A percentile compares a stretch with the other conserved stretches of the same genome.
Conservation (phyloP, 1,284 basidiomycete genomes). For the Naganishia sp. region DNA sequence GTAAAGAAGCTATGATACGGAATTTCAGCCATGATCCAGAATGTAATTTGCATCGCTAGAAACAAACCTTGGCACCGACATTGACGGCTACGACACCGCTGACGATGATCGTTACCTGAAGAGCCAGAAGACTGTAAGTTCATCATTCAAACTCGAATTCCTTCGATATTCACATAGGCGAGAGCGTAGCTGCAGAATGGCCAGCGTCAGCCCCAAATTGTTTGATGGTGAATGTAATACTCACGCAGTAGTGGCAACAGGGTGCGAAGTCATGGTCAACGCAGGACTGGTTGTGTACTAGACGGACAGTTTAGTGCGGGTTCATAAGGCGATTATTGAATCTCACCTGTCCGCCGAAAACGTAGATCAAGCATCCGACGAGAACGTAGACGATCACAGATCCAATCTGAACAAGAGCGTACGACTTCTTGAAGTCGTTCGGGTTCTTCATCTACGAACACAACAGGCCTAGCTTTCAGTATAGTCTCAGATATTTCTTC, state of each 20-base stretch:
- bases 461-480: neutral
- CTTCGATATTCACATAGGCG: slow-evolving; percentile 15
- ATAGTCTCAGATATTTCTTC: neutral
- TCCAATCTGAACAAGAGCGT: slow-evolving; percentile 43
- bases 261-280: slow-evolving; percentile 43
- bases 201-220: neutral
- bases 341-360: slow-evolving; percentile 44
- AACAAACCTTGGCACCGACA: slow-evolving; percentile 44
- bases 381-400: slow-evolving; percentile 43
- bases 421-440: slow-evolving; percentile 50
- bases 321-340: neutral
- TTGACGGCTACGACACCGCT: slow-evolving; percentile 47
- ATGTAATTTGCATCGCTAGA: neutral
- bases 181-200: slow-evolving; percentile 17
- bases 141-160: neutral
- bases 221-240: neutral
- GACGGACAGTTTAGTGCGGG: neutral
- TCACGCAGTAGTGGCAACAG: slow-evolving; percentile 44
- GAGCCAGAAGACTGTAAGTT: neutral
- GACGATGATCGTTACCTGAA: slow-evolving; percentile 47
- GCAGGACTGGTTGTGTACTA: slow-evolving; percentile 46
- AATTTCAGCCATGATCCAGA: neutral
- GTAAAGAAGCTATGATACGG: slow-evolving; percentile 39
- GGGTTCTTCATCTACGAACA: slow-evolving; percentile 42
- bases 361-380: slow-evolving; percentile 44